phyloP scores from a whole-genome alignment of 2,329 filamentous ascomycete species.

The Nigrospora oryzae region DNA sequence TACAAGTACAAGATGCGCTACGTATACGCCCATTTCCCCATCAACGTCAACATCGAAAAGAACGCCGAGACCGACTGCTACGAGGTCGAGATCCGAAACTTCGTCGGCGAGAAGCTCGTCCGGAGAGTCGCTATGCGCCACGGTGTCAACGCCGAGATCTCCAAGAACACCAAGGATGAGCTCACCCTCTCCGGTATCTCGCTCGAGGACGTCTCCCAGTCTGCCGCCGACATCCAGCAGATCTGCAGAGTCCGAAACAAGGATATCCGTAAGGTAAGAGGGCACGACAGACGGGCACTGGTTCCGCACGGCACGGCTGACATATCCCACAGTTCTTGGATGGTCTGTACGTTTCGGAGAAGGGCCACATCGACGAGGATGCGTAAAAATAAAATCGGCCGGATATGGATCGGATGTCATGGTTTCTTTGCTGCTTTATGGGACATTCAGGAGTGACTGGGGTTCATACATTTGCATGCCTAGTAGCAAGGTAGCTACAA shows the following conservation, averaged over 20 bases:
- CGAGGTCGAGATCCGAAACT: constrained; percentile 99
- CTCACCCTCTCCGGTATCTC: constrained; percentile 89
- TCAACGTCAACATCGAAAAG: constrained; percentile 99
- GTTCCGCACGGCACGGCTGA: neutral
- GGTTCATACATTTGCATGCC: constrained; percentile 52
- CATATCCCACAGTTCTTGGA: constrained; percentile 74
- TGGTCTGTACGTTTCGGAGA: constrained; percentile 99
- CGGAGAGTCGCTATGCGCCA: constrained; percentile 81
- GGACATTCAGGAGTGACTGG: constrained; percentile 52
- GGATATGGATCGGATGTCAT: constrained; percentile 25
- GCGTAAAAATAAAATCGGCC: constrained; percentile 23
- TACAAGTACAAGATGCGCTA: constrained; percentile 99
- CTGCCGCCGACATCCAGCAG: constrained; percentile 98
- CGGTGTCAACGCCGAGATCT: constrained; percentile 85
- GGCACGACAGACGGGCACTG: neutral
- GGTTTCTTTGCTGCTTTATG: constrained; percentile 51
- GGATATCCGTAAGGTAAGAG: constrained; percentile 96
- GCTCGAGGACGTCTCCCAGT: constrained; percentile 94
- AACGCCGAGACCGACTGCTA: constrained; percentile 79
- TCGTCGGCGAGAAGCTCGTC: constrained; percentile 99
- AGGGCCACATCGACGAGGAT: constrained; percentile 83
- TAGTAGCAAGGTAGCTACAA: constrained; percentile 38
- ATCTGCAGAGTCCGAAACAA: constrained; percentile 99
- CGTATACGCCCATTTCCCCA: constrained; percentile 99
- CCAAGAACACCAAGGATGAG: constrained; percentile 95